Evolutionary conservation across 331 rosid species (phyloP).

Genomic region (Malus hybrid): DNA sequence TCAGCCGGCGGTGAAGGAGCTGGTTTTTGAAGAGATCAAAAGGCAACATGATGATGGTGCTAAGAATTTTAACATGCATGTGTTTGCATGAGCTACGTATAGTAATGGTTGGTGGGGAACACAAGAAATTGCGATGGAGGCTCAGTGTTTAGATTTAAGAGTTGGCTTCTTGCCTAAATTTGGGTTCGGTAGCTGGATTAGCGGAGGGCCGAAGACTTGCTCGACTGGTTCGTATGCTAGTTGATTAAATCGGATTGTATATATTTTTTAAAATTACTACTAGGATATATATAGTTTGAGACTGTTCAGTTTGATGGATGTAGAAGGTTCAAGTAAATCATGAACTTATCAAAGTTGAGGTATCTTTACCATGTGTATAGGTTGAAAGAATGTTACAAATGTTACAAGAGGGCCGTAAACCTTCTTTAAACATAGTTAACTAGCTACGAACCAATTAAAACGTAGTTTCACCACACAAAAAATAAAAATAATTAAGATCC

Average conservation of each 20-base stretch:
- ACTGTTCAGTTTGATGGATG: not conserved
- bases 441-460: too few relatives aligned
- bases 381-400: too few relatives aligned
- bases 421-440: too few relatives aligned
- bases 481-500: too few relatives aligned
- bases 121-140: not conserved
- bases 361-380: not conserved
- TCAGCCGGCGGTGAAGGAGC: not conserved
- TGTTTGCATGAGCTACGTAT: not conserved
- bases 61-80: not conserved
- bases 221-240: not conserved
- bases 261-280: not conserved
- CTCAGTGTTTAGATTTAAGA: not conserved
- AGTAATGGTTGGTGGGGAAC: not conserved
- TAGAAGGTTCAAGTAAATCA: not conserved
- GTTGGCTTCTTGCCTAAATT: not conserved
- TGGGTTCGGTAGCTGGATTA: not conserved
- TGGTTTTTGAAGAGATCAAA: not conserved
- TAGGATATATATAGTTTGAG: not conserved
- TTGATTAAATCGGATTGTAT: not conserved
- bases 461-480: not conserved
- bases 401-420: too few relatives aligned
- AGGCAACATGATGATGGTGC: not conserved
- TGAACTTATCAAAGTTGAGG: not conserved
- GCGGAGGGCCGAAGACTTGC: not conserved